Percentiles rank a stretch among this genome's conserved stretches.
phyloP scores from a whole-genome alignment of 805 yeast genomes.

The Candida insectalens region DNA sequence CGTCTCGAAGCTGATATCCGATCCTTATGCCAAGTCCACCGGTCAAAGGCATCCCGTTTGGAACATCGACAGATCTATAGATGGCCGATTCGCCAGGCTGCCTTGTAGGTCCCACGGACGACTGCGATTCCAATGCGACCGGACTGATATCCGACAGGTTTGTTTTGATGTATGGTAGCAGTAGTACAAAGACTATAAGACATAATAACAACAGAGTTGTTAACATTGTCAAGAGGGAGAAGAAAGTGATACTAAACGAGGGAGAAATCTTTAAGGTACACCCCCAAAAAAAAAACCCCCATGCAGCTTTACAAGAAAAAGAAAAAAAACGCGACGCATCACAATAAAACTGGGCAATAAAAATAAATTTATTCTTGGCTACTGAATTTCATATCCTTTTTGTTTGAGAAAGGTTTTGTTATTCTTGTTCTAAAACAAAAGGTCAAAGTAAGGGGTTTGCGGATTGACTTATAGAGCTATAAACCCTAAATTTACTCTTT shows the following conservation, averaged over 20 bases:
- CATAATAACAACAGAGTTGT: conserved; percentile 2
- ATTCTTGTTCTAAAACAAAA: too few relatives aligned
- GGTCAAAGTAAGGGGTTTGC: too few relatives aligned
- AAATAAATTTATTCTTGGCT: too few relatives aligned
- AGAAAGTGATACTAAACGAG: background rate
- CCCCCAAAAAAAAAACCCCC: too few relatives aligned
- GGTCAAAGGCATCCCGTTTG: conserved; percentile 58
- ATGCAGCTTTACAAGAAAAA: too few relatives aligned
- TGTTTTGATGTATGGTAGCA: conserved; percentile 19
- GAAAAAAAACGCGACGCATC: too few relatives aligned
- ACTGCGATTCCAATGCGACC: conserved; percentile 51
- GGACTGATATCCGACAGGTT: conserved; percentile 46
- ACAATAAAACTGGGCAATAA: too few relatives aligned
- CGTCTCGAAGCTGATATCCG: conserved; percentile 61
- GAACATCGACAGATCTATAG: conserved; percentile 65
- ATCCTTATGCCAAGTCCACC: conserved; percentile 60
- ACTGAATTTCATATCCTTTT: too few relatives aligned
- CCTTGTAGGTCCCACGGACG: conserved; percentile 58
- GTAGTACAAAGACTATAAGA: conserved; percentile 5
- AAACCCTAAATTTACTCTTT: too few relatives aligned
- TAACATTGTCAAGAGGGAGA: background rate
- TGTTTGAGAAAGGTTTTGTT: too few relatives aligned
- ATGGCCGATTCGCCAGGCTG: conserved; percentile 62
- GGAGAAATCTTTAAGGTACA: too few relatives aligned
- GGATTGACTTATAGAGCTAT: too few relatives aligned